Evolutionary conservation across 768 basidiomycete species (phyloP).

Genomic region (Xanthoconium stramineum): DNA sequence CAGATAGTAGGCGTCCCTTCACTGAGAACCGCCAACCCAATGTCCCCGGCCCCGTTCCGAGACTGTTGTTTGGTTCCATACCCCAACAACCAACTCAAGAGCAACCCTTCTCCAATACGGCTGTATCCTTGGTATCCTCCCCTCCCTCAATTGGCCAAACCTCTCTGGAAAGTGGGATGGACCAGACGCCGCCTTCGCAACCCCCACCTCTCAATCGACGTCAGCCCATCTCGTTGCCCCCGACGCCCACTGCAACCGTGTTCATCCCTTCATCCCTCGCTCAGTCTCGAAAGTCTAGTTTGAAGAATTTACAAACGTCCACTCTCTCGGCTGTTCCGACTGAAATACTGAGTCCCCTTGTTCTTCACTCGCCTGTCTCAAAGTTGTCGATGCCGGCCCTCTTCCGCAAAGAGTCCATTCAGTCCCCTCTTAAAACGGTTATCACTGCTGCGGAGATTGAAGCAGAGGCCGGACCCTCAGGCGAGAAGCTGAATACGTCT

Average conservation of each 20-base stretch:
- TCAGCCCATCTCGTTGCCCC: conserved; percentile 33
- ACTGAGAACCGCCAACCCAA: neutral
- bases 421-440: conserved; percentile 24
- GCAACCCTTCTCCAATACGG: neutral
- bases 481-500: conserved; percentile 6
- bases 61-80: neutral
- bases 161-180: conserved; percentile 1
- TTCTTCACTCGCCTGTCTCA: conserved; percentile 26
- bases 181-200: conserved; percentile 14
- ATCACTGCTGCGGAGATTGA: conserved; percentile 12
- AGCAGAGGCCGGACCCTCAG: neutral
- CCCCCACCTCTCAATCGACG: conserved; percentile 30
- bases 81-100: neutral
- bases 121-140: conserved; percentile 11
- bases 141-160: conserved; percentile 11
- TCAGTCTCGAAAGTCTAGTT: conserved; percentile 16
- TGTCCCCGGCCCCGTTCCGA: neutral
- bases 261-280: conserved; percentile 16
- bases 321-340: conserved; percentile 22
- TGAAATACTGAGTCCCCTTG: conserved; percentile 30
- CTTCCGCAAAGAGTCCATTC: conserved; percentile 23
- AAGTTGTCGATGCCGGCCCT: conserved; percentile 17
- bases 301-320: conserved; percentile 27
- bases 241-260: conserved; percentile 27
- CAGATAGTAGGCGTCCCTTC: neutral